Evolutionary conservation across 1,284 basidiomycete genomes (phyloP), one percentile per base, ranked within the genome.

Genomic region (Pterulicium gracile): DNA sequence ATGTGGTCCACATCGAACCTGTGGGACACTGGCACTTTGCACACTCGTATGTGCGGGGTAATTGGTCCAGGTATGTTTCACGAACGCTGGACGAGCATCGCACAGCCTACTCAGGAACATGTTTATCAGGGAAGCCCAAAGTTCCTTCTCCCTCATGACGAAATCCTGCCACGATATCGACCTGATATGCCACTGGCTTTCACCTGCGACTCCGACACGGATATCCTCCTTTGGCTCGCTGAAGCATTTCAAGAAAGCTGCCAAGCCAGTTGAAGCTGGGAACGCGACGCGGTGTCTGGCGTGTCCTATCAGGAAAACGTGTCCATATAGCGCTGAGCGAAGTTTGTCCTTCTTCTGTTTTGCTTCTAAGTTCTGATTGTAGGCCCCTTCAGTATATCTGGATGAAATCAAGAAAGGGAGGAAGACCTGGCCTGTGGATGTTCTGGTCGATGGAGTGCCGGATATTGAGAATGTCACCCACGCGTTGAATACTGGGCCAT

Each of bases 151-250:
- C 7, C 72, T 93, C 42, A 81, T 93, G 81, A 82, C 88, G 10
- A 93, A 93, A 68, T 81, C 80, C 54, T 92, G 84, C 74, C 88
- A 93, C 58, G 88, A 92, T 58, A 79, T 92, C 46, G 88, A 91
- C 55, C 72, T 92, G 41, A 65, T 92, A 23, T 87, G 82, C 55
- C 75, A 79, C 56, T 88, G 81, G 79, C 71, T 89, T 51, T 71
- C 76, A 14, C 81, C 78, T 4, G 71, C 72, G 1, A 70, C 62
- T 1, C 87, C 86, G 0, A 61, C 68, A 3, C 77, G 76, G 41
- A 77, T 91, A 12, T 86, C 87, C 0, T 89, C 88, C 0, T 92
- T 92, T 58, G 89, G 88, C 19, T 88, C 85, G 7, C 64, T 92
- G 19, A 73, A 75, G 46, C 89, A 91, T 55, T 92, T 92, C 64